phyloP scores from a whole-genome alignment of 208 protist species.

The Angomonas ambiguus region DNA sequence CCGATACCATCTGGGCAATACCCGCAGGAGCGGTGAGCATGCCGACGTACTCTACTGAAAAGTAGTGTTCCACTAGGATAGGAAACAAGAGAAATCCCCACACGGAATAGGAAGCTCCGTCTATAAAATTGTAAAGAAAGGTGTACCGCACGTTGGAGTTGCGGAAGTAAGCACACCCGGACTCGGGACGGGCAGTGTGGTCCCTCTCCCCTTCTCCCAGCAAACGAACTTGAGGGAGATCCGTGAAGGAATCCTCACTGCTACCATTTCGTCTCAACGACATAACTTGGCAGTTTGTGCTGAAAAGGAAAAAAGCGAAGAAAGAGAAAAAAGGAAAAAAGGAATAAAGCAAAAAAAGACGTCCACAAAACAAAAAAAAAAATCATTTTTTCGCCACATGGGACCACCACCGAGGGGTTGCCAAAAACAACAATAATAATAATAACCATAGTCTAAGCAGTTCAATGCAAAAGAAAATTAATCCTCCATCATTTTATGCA shows the following conservation, averaged over 20 bases:
- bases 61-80: slow-evolving; percentile 14
- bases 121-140: neutral
- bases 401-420: no score
- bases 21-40: neutral
- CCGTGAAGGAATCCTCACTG: neutral
- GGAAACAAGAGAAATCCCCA: slow-evolving; percentile 47
- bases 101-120: slow-evolving; percentile 42
- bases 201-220: neutral
- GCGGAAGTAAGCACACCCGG: neutral
- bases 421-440: no score
- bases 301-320: neutral
- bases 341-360: neutral
- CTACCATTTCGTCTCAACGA: no score
- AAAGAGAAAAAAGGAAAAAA: neutral
- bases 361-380: slow-evolving; percentile 4
- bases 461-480: slow-evolving; percentile 1
- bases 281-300: no score
- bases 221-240: neutral
- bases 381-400: no score
- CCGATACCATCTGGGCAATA: neutral
- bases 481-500: slow-evolving; percentile 10
- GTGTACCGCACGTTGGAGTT: neutral
- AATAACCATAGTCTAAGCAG: neutral
- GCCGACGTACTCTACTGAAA: neutral
- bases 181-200: neutral